Evolutionary conservation across 139 green algal species (phyloP).

Genomic region (Volvox africanus): DNA sequence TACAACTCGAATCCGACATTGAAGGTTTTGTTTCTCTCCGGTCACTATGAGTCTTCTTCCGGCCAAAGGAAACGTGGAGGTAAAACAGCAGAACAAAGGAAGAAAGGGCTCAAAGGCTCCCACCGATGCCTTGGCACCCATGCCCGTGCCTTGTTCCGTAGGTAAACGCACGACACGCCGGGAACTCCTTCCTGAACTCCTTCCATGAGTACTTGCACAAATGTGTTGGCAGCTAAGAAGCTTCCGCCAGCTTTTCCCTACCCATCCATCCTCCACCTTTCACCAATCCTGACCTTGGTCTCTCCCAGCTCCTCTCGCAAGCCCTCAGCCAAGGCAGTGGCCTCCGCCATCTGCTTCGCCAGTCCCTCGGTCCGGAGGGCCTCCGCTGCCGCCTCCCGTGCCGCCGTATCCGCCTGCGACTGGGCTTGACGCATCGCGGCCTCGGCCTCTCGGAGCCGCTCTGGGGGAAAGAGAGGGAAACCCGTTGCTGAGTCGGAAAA

Average conservation of each 20-base stretch:
- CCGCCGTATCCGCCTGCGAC: neutral
- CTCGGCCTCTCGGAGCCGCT: constrained; percentile 34
- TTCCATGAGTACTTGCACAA: neutral
- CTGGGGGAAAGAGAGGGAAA: neutral
- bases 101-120: too few relatives aligned
- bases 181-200: neutral
- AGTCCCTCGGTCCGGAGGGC: neutral
- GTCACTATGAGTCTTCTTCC: too few relatives aligned
- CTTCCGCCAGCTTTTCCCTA: too few relatives aligned
- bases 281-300: neutral
- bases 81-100: too few relatives aligned
- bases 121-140: too few relatives aligned
- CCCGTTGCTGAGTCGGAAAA: neutral
- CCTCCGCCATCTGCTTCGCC: constrained; percentile 34
- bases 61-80: too few relatives aligned
- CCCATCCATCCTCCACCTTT: neutral
- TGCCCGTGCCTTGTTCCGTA: too few relatives aligned
- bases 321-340: neutral
- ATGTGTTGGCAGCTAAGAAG: too few relatives aligned
- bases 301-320: constrained; percentile 4
- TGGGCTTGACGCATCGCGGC: constrained; percentile 5
- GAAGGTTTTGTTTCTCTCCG: too few relatives aligned
- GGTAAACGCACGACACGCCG: too few relatives aligned
- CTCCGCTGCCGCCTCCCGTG: constrained; percentile 16
- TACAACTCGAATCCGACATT: too few relatives aligned